These are phyloP conservation scores for Tritrichomonas foetus DNA, from an alignment of 208 protist species.

Conservation along the genomic window DNA sequence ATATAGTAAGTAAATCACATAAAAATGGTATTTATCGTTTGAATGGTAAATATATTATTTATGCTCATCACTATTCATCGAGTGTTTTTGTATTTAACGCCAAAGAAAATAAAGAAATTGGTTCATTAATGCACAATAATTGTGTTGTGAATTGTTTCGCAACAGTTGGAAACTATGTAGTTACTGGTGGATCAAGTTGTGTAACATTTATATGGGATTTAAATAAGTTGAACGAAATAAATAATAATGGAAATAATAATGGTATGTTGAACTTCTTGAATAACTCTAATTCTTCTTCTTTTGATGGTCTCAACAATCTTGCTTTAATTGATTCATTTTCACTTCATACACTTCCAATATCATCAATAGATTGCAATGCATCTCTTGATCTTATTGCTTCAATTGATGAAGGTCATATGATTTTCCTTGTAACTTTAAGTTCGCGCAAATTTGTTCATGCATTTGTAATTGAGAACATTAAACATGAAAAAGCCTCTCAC, in stretches of 20 bases:
- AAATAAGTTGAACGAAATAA: not conserved
- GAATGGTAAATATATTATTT: not conserved
- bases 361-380: not conserved
- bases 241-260: too few relatives aligned
- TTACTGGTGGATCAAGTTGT: not conserved
- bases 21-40: not conserved
- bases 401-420: not conserved
- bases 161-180: not conserved
- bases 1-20: not conserved
- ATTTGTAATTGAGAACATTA: not conserved
- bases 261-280: too few relatives aligned
- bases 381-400: not conserved
- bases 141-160: not conserved
- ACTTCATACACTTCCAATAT: not conserved
- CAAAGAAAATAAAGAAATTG: not conserved
- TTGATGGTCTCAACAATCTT: too few relatives aligned
- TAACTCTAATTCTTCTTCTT: too few relatives aligned
- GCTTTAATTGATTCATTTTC: not conserved
- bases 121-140: not conserved
- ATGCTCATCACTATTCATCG: not conserved
- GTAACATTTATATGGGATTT: not conserved
- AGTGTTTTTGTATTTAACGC: not conserved
- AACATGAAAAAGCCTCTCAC: too few relatives aligned
- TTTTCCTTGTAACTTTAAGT: not conserved
- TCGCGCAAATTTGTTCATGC: not conserved